Evolutionary conservation across 2,329 filamentous ascomycete genomes (phyloP), one percentile per base, ranked within the genome.

Genomic region (Sphaerulina populicola): DNA sequence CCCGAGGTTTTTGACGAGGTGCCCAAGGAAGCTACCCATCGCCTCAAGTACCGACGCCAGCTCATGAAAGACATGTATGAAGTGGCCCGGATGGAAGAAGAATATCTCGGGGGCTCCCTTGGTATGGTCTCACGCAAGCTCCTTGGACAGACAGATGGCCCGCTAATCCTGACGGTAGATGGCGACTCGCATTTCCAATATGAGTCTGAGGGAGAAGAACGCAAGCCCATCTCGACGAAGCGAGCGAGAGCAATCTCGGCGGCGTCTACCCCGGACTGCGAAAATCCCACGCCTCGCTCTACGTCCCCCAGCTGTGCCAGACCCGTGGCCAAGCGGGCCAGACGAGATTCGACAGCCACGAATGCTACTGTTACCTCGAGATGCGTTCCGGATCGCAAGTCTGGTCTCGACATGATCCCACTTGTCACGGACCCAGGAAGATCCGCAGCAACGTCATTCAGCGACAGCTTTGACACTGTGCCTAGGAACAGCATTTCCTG

Each of bases 1-100:
- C 47, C 49, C 4, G 54, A 54, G 10, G 53, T 60, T 18, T 55
- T 65, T n/a, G 59, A 65, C 14, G 61, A 64, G n/a, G 12, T 61
- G 15, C 57, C 57, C 1, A 57, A 57, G 9, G 57, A 57, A 15
- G 27, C 42, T n/a, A 41, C 55, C 8, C 48, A 55, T 29, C 54
- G 37, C 10, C 48, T 51, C 23, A 49, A 57, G 39, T 36, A 44
- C 35, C 51, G 51, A 14, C 50, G 50, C n/a, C 46, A 50, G 43
- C 44, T 59, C 3, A 47, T 59, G 51, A 7, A 27, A 10, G 51
- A 59, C 37, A 56, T 60, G 51, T 59, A 60, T 42, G 29, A 53
- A n/a, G 52, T 60, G 4, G 57, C 57, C 11, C 9, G 46, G 29
- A 47, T 51, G 51, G 57, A 59, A 37, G 53, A 57, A 41, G 53